Conservation (phyloP, 2,329 filamentous ascomycete species). For the Ophiocordyceps sinensis region DNA sequence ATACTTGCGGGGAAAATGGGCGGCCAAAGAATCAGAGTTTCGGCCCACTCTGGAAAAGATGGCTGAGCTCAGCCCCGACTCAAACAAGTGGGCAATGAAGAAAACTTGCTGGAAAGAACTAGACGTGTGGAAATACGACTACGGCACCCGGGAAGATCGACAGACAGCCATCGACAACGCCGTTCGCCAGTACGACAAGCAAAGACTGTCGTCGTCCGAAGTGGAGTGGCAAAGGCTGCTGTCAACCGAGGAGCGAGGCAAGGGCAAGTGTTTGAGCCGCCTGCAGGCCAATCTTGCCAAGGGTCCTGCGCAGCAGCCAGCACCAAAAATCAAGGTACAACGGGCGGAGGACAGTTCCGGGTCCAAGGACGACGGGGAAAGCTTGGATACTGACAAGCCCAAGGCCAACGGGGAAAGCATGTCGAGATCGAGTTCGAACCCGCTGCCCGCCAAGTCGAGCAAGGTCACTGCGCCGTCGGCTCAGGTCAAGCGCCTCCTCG, state of each 20-base stretch:
- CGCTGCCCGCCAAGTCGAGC: conserved; percentile 37
- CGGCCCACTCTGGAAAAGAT: conserved; percentile 41
- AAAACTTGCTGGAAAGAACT: conserved; percentile 48
- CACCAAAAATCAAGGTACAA: conserved; percentile 34
- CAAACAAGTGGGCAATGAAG: conserved; percentile 39
- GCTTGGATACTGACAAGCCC: conserved; percentile 14
- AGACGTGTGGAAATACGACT: conserved; percentile 48
- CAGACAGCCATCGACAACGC: conserved; percentile 48
- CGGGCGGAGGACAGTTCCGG: conserved; percentile 33
- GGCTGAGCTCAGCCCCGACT: conserved; percentile 32
- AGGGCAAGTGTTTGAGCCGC: conserved; percentile 45
- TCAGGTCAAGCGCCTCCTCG: conserved; percentile 40
- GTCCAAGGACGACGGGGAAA: conserved; percentile 22
- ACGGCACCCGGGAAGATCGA: conserved; percentile 36
- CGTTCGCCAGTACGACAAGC: conserved; percentile 43
- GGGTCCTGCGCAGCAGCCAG: conserved; percentile 25
- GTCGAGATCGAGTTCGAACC: conserved; percentile 36
- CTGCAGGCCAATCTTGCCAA: conserved; percentile 44
- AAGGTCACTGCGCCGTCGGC: conserved; percentile 38
- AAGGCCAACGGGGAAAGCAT: conserved; percentile 25
- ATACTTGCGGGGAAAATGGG: conserved; percentile 34
- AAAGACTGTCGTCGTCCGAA: conserved; percentile 39
- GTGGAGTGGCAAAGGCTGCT: conserved; percentile 48
- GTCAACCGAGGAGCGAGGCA: conserved; percentile 39
- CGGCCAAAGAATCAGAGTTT: conserved; percentile 38